phyloP scores from a whole-genome alignment of 305 asterid genomes.

The Fraxinus paxiana region DNA sequence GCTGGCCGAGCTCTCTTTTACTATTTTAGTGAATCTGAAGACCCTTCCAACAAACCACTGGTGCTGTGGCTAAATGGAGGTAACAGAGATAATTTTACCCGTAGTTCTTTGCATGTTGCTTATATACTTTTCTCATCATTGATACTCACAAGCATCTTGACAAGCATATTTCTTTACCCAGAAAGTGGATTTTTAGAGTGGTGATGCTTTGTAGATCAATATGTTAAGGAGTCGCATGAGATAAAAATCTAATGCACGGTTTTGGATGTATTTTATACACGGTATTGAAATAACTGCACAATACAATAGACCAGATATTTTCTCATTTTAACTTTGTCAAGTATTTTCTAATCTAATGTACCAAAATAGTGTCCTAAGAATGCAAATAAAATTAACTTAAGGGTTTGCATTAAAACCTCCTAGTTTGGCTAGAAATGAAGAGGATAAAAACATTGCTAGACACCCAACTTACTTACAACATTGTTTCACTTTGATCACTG shows the following conservation, averaged over 20 bases:
- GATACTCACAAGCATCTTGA: not conserved
- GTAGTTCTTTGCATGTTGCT: not conserved
- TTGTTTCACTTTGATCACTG: not conserved
- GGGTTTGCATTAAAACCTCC: not conserved
- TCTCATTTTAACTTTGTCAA: not conserved
- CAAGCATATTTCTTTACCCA: not conserved
- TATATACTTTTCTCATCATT: not conserved
- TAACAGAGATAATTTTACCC: not conserved
- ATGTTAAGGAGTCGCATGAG: not conserved
- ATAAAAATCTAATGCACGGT: not conserved
- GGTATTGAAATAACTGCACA: not conserved
- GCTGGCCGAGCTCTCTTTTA: constrained; percentile 59
- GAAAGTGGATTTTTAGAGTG: not conserved
- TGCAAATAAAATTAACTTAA: not conserved
- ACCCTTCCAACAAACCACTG: constrained; percentile 46
- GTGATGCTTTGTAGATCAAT: not conserved
- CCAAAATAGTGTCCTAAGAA: not conserved
- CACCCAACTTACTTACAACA: not conserved
- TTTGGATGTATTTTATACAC: not conserved
- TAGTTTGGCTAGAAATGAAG: not conserved
- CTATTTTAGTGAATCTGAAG: constrained; percentile 44
- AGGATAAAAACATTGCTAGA: not conserved
- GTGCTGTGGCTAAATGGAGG: constrained; percentile 51
- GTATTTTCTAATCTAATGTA: not conserved
- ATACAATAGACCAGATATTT: not conserved